Evolutionary conservation across 2,329 filamentous ascomycete genomes (phyloP), one percentile per base, ranked within the genome.

Genomic region (Cercospora citrullina): DNA sequence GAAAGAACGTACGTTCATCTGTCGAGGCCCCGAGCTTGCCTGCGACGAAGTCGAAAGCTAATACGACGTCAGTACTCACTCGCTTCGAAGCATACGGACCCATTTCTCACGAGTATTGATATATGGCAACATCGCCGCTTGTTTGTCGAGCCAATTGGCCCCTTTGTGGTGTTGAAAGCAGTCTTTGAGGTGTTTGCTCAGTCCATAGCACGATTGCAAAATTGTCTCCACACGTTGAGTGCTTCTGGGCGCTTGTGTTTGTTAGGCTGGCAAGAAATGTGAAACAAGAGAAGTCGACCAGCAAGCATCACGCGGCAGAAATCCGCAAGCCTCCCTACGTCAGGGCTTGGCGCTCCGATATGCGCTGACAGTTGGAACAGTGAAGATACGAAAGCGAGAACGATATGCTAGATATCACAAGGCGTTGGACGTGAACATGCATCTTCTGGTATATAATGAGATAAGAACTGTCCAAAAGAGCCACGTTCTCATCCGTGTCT

Each of bases 1-100:
- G 63, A 39, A 55, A 8, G 33, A 28, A 68, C 84, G 73, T 81
- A 89, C 88, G 79, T 76, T 91, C 89, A 79, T 91, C 89, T 68
- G 86, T 78, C 21, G 89, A 89, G 60, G 88, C 86, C 51, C 89
- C 89, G 31, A 89, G 82, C 26, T 84, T 78, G 68, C 80, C 80
- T 60, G 85, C 84, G 65, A 85, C 82, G 79, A 88, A 87, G 66
- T 83, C 80, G 74, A 91, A 91, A 63, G 88, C 88, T 90, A 69
- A 66, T 62, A 70, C 55, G 33, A 8, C 30, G 59, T 74, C 68
- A 71, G 67, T 66, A 55, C 70, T 64, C 31, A 48, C 57, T 58
- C 60, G 42, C 18, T n/a, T 66, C 18, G 39, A 64, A n/a, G 63
- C 12, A 16, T 6, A 55, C 9, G 30, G 3, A 14, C 2, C 48